Base-by-base conservation (phyloP, 1,139 yeast genomes). In the Debaryomycetaceae sp. region DNA sequence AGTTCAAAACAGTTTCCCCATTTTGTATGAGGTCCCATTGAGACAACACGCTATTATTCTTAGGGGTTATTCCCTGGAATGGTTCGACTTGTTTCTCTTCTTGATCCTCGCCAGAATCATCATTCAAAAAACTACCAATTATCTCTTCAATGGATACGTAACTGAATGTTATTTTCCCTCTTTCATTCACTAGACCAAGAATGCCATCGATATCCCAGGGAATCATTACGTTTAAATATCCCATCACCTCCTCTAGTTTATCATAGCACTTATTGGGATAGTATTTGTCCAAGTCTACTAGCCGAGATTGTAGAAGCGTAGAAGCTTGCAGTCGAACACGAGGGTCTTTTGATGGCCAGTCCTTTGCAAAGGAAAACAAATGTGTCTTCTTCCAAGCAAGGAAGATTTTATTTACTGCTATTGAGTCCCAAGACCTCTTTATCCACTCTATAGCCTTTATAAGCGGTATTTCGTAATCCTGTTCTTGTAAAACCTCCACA, bases 61-160 rank as follows among this genome's bases (percentile, higher is more conserved):
- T 27, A 7, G 31, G 31, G 4, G 11, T 4, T 27, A 8, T 27
- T 3, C 11, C 11, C 11, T 27, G 31, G 4, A 27, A 27, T 8
- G 31, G 8, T 11, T 8, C 8, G 11, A 8, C 4, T 11, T 27
- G 11, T 27, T 11, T 27, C 8, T 27, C 4, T 27, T 8, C 31
- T 8, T 27, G 8, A 11, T 27, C 8, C 11, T 11, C 31, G 31
- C 11, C 11, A 39, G 42, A 48, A 0, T 59, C 50, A 45, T 78
- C 83, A 57, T 77, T 76, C 8, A 80, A 68, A 52, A 87, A 81
- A 58, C 85, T 78, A 23, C 81, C 81, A 4, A 82, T 80, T 39
- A 82, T 75, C 51, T 83, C 87, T 47, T 78, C 83, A 42, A 80
- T 79, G n/a, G 86, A 80, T 9, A 77, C 69, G 56, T 81, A 83